Evolutionary conservation across 345 rosid species (phyloP), one percentile per base, ranked within the genome.

Genomic region (Pseudoturritis turrita): DNA sequence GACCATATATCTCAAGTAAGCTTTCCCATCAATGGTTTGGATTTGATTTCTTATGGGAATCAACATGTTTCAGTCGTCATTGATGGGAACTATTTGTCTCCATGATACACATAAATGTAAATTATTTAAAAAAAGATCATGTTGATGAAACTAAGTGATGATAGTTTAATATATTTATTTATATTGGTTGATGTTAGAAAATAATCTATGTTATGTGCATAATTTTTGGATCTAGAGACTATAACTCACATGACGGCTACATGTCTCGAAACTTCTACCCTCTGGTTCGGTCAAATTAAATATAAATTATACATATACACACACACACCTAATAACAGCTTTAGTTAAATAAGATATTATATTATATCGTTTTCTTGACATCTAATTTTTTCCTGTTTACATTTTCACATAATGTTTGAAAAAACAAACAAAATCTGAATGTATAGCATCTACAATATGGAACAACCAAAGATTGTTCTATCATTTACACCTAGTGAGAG

Each of bases 281-380:
- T 18, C 35, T 10, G 44, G 22, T 36, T 57, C 12, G 13, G 62
- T 57, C 62, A 19, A 59, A 2, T 10, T 23, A 22, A 8, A 40
- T 22, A 60, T 36, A 56, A 56, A 33, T 3, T 6, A 6, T 6
- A 11, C 31, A 12, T 18, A 33, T 18, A 10, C 29, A 35, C 31
- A 58, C 21, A 37, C 2, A 39, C 47, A 59, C 49, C 46, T 17
- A 36, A 19, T 17, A 31, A 55, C 25, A 55, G 43, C 45, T 57
- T 35, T 7, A 5, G 13, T 3, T 18, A 22, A 0, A 56, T 36
- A 19, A 57, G 1, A 17, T 11, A 19, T n/a, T 3, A 19, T 13
- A 58, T 58, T 31, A 37, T 57, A 56, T 58, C 63, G 31, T 58
- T 57, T 11, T 58, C 46, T 13, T 36, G 63, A 36, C 31, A 58